A percentile compares a stretch with the other conserved stretches of the same genome.
Evolutionary conservation across 805 yeast species (phyloP).

Genomic region (Scheffersomyces coipomensis): DNA sequence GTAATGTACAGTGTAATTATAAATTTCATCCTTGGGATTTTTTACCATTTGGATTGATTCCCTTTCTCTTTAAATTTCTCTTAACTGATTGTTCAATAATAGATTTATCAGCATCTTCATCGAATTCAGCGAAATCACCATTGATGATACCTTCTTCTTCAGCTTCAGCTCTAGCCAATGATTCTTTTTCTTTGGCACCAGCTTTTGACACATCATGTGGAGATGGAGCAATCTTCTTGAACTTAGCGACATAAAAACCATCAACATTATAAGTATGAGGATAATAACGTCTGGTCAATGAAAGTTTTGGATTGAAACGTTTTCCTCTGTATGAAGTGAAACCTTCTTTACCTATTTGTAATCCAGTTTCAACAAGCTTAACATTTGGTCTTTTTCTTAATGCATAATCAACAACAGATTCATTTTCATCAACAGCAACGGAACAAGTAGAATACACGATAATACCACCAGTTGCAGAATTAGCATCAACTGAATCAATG

Average conservation of each 20-base stretch:
- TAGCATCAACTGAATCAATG: conserved; percentile 94
- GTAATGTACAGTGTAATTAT: neutral
- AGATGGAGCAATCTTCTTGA: conserved; percentile 85
- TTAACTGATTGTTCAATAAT: conserved; percentile 69
- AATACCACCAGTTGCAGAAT: conserved; percentile 87
- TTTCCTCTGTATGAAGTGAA: conserved; percentile 93
- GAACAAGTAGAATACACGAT: conserved; percentile 98
- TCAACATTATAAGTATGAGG: conserved; percentile 99
- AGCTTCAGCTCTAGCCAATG: conserved; percentile 76
- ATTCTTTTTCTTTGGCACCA: conserved; percentile 85
- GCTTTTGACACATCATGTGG: conserved; percentile 83
- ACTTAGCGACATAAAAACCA: conserved; percentile 97
- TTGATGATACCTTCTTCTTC: conserved; percentile 79
- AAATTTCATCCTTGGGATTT: conserved; percentile 8
- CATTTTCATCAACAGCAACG: conserved; percentile 97
- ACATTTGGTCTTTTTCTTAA: conserved; percentile 95
- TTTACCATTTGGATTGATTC: conserved; percentile 61
- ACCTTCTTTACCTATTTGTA: conserved; percentile 94
- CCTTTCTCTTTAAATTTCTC: conserved; percentile 64
- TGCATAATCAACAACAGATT: conserved; percentile 97
- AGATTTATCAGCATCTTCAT: conserved; percentile 70
- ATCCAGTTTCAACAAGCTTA: conserved; percentile 86
- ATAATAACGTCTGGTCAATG: conserved; percentile 89
- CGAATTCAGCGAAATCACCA: conserved; percentile 83
- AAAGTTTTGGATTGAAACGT: conserved; percentile 73